Base-by-base conservation (phyloP, 2,329 filamentous ascomycete genomes). In the Geosmithia flava region DNA sequence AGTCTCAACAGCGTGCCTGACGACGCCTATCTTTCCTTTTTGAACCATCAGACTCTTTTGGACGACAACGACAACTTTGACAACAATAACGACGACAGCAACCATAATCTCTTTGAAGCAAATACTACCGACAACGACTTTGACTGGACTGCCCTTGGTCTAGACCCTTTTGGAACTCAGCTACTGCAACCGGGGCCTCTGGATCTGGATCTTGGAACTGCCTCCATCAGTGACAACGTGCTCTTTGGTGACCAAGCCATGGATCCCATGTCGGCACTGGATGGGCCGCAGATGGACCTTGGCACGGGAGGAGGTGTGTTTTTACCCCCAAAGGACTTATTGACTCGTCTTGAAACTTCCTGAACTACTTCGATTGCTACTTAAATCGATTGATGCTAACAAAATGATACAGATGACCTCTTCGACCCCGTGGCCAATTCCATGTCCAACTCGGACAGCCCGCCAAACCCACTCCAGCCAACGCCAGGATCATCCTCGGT, bases 111-210 rank as follows among this genome's bases (percentile, higher is more conserved):
- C 15, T 37, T 37, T 37, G 33, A 37, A 37, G 13, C 11, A 16
- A 37, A 6, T 7, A 30, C 29, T 30, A 11, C 33, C 10, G 11
- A 6, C 33, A 17, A 27, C 8, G 48, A 49, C 17, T 43, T 49
- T 44, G 48, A 49, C 19, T 49, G 48, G 48, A 47, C 48, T 19
- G 13, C 37, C 7, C 27, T 49, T 11, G 48, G 48, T 10, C 45
- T 49, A 17, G 48, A 49, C 41, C 3, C 16, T 23, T 33, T 49
- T 7, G 48, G 48, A 39, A 49, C 48, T 40, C 48, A 49, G 44
- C 44, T 49, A 19, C 39, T 49, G 11, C 6, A 30, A 19, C 47
- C 46, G n/a, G 20, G 41, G 13, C 6, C 20, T 20, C 30, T 44
- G 2, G 45, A 41, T 7, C 30, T 41, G 3, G 45, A 16, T 11